A percentile compares a stretch with the other conserved stretches of the same genome.
Conservation (phyloP, 2,329 filamentous ascomycete species). For the Diaporthe sp. region DNA sequence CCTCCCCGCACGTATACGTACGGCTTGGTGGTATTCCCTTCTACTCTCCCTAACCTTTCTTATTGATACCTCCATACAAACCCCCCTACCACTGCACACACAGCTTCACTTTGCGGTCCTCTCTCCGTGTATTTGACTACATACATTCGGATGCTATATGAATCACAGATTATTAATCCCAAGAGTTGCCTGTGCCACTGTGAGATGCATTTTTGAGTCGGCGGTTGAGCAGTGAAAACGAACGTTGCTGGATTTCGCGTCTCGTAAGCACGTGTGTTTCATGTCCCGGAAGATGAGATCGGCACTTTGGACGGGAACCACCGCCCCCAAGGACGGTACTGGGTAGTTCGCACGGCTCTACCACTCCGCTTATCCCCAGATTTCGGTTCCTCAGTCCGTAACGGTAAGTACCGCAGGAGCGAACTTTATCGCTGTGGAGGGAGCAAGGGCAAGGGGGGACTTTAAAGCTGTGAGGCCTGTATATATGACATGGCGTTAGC, state of each 20-base stretch:
- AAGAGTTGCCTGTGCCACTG: not conserved
- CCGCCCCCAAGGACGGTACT: not conserved
- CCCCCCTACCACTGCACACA: slow-evolving; percentile 31
- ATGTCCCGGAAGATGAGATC: not conserved
- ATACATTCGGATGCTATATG: slow-evolving; percentile 24
- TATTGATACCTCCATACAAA: slow-evolving; percentile 35
- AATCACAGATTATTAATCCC: slow-evolving; percentile 25
- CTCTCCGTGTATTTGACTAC: slow-evolving; percentile 7
- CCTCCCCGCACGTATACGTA: not conserved
- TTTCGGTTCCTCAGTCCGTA: not conserved
- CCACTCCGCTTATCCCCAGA: not conserved
- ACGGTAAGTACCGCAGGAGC: slow-evolving; percentile 22
- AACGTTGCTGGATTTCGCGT: too few relatives aligned
- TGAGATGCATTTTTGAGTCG: not conserved
- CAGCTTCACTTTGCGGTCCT: slow-evolving; percentile 22
- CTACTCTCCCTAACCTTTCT: slow-evolving; percentile 21
- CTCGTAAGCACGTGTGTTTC: not conserved
- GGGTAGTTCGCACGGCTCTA: not conserved
- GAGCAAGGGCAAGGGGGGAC: not conserved
- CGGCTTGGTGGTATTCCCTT: slow-evolving; percentile 15
- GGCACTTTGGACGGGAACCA: not conserved
- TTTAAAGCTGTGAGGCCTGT: not conserved
- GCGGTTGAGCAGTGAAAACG: not conserved
- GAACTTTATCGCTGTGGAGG: not conserved
- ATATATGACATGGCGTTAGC: not conserved